phyloP scores from a whole-genome alignment of 2,329 filamentous ascomycete species.

The Arthrobotrys iridis region DNA sequence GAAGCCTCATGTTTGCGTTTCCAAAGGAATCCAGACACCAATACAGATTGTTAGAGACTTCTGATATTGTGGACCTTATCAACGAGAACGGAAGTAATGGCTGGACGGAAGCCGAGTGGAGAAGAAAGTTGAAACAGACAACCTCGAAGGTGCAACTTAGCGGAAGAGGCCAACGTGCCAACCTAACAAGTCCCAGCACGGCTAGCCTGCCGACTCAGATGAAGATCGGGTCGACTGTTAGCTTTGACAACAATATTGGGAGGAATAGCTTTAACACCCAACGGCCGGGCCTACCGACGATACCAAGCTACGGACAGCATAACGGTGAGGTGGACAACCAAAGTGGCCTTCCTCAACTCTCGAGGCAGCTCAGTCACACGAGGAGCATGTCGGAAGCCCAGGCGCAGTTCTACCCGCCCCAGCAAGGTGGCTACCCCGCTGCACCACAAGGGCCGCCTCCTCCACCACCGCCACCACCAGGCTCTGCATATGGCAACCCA shows the following conservation, averaged over 20 bases:
- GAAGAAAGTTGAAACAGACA: constrained; percentile 84
- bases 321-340: constrained; percentile 11
- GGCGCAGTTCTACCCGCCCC: constrained; percentile 23
- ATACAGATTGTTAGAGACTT: constrained; percentile 88
- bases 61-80: constrained; percentile 84
- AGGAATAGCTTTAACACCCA: constrained; percentile 49
- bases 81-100: constrained; percentile 76
- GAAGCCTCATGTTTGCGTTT: constrained; percentile 98
- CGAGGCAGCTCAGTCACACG: constrained; percentile 27
- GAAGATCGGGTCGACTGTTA: constrained; percentile 61
- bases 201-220: constrained; percentile 61
- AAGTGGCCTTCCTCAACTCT: constrained; percentile 19
- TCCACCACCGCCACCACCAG: constrained; percentile 7
- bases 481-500: constrained; percentile 27
- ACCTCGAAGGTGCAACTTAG: constrained; percentile 76
- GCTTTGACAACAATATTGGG: constrained; percentile 52
- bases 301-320: constrained; percentile 33
- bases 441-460: constrained; percentile 12
- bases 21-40: constrained; percentile 75
- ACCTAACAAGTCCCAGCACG: constrained; percentile 58
- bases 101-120: constrained; percentile 91
- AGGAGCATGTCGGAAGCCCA: constrained; percentile 51
- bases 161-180: constrained; percentile 57
- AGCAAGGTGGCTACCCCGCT: constrained; percentile 10
- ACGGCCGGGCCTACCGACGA: constrained; percentile 53